phyloP scores from a whole-genome alignment of 768 basidiomycete species.

The Fomitopsis serialis region DNA sequence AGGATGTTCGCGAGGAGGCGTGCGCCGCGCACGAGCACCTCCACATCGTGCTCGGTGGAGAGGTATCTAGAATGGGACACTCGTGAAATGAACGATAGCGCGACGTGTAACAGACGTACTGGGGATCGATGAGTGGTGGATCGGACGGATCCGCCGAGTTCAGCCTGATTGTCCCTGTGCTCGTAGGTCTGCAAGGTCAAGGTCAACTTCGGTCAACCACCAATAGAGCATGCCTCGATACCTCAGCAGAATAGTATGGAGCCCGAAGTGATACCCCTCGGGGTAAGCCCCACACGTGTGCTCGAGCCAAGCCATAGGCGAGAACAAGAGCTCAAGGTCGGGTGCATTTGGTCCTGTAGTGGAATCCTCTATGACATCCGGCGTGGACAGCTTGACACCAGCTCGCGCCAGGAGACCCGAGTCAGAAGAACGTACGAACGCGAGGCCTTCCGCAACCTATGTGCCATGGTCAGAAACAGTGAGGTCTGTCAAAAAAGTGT shows the following conservation, averaged over 20 bases:
- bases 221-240: slow-evolving; percentile 9
- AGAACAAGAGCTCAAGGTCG: slow-evolving; percentile 29
- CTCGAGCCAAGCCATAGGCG: slow-evolving; percentile 20
- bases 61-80: slow-evolving; percentile 31
- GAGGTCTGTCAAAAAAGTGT: neutral
- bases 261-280: slow-evolving; percentile 13
- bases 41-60: slow-evolving; percentile 34
- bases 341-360: slow-evolving; percentile 29
- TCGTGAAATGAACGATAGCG: neutral
- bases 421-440: slow-evolving; percentile 48
- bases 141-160: slow-evolving; percentile 37
- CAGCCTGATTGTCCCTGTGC: slow-evolving; percentile 35
- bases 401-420: slow-evolving; percentile 35
- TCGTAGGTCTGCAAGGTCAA: slow-evolving; percentile 33
- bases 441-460: slow-evolving; percentile 41
- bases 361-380: slow-evolving; percentile 18
- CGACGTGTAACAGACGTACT: slow-evolving; percentile 16
- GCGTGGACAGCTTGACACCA: neutral
- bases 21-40: slow-evolving; percentile 37
- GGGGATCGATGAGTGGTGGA: slow-evolving; percentile 39
- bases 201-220: neutral
- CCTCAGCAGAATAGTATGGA: slow-evolving; percentile 27
- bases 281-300: slow-evolving; percentile 6
- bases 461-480: neutral
- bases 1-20: slow-evolving; percentile 32